Evolutionary conservation across 2,329 filamentous ascomycete genomes (phyloP), one percentile per base, ranked within the genome.

Genomic region (Sclerotinia trifoliorum): DNA sequence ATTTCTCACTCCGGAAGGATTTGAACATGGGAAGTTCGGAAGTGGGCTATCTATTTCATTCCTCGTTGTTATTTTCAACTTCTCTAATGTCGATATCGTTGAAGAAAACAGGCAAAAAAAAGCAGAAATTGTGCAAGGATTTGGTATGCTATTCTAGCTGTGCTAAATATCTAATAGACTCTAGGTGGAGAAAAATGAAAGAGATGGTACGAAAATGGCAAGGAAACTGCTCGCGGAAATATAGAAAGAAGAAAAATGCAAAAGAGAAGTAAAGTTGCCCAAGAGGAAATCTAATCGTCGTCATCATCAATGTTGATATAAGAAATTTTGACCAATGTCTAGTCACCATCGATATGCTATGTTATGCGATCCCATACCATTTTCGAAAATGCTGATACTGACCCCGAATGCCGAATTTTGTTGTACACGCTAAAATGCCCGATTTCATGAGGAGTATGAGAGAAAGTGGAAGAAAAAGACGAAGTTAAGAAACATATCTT

Each of bases 401-500:
- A 60, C 56, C 19, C 39, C 10, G 51, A 42, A 58, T 39, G 24
- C 32, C 26, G 8, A 66, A 58, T 26, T 17, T 11, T 32, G 46
- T 44, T 61, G 21, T 39, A 44, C 39, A 66, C 29, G 39, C 65
- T n/a, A 54, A 44, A 48, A 55, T 64, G 44, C 68, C 48, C 49
- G 5, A 62, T 13, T 1, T 62, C 7, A 15, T 24, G 26, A 26
- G 29, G 8, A 2, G 13, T 19, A 32, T 19, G 15, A n/a, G 26
- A 32, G 44, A 19, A 35, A n/a, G 17, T 35, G 3, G 17, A 46
- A 10, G n/a, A 49, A n/a, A 17, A 57, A 54, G 68, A 74, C 35
- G 68, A 70, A 56, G 13, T 44, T 29, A 67, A 24, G 56, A 55
- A 49, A 77, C 74, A 71, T 75, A 77, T 73, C 78, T 73, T 5